phyloP scores from a whole-genome alignment of 2,329 filamentous ascomycete genomes.

The Colletotrichum navitas region DNA sequence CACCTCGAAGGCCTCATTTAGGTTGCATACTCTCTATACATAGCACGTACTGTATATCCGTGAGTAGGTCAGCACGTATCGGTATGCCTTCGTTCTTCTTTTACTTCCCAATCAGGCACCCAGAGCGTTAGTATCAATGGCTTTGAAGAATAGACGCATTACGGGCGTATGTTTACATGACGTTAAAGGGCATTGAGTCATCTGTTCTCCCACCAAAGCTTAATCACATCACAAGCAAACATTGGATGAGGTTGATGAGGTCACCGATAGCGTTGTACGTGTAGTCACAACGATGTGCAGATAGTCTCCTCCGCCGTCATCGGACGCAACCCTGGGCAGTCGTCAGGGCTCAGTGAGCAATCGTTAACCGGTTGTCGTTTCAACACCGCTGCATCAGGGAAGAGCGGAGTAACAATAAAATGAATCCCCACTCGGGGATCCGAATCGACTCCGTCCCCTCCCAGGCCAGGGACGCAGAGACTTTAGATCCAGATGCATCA shows the following conservation, averaged over 20 bases:
- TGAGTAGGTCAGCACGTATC: neutral
- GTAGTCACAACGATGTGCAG: neutral
- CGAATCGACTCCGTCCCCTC: neutral
- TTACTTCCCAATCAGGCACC: no score
- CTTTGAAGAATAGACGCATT: neutral
- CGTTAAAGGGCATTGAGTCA: neutral
- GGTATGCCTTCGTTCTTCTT: neutral
- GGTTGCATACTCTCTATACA: neutral
- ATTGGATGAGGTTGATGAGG: slow-evolving; percentile 15
- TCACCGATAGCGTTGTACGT: neutral
- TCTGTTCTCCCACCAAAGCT: neutral
- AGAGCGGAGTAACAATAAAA: neutral
- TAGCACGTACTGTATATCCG: neutral
- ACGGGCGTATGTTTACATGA: neutral
- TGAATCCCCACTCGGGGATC: neutral
- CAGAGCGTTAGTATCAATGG: neutral
- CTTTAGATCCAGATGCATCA: neutral
- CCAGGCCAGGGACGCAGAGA: neutral
- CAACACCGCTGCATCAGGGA: neutral
- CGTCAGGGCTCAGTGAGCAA: neutral
- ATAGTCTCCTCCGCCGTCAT: neutral
- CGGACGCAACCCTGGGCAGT: neutral
- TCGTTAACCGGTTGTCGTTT: slow-evolving; percentile 13
- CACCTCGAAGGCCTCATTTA: slow-evolving; percentile 11
- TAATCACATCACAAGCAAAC: neutral